Percentiles rank a stretch among this genome's conserved stretches.
These are phyloP conservation scores for Capsicum pubescens DNA, from an alignment of 257 asterid species.

Conservation along the genomic window DNA sequence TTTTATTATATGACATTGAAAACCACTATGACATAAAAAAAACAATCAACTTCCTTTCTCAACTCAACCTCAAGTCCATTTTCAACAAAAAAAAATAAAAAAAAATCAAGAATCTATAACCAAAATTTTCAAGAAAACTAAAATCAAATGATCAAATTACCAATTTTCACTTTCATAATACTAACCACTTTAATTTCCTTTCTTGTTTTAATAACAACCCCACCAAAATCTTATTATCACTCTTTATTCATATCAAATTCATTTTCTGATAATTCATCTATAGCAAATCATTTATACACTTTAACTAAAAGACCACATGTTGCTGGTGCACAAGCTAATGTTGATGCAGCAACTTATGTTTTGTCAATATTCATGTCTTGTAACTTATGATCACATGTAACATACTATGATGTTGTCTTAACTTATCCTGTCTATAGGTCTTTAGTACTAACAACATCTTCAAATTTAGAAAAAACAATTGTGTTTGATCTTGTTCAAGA, in stretches of 20 bases:
- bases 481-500: constrained; percentile 62
- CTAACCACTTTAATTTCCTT: constrained; percentile 45
- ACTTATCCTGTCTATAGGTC: constrained; percentile 76
- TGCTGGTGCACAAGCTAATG: constrained; percentile 83
- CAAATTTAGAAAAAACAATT: constrained; percentile 45
- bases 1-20: background rate
- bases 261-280: constrained; percentile 55
- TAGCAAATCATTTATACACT: constrained; percentile 64
- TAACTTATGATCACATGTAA: constrained; percentile 50
- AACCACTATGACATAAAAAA: background rate
- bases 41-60: background rate
- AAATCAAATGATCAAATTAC: constrained; percentile 40
- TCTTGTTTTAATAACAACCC: constrained; percentile 38
- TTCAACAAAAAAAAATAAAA: background rate
- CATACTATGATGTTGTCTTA: constrained; percentile 60
- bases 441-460: constrained; percentile 48
- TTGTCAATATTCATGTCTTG: constrained; percentile 63
- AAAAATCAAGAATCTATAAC: background rate
- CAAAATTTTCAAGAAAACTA: constrained; percentile 1
- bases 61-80: background rate
- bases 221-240: constrained; percentile 59
- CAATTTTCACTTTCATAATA: constrained; percentile 43
- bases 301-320: constrained; percentile 81
- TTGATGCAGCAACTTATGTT: constrained; percentile 76
- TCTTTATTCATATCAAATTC: constrained; percentile 60